Evolutionary conservation across 2,329 filamentous ascomycete genomes (phyloP), one percentile per base, ranked within the genome.

Genomic region (Colletotrichum tanaceti): DNA sequence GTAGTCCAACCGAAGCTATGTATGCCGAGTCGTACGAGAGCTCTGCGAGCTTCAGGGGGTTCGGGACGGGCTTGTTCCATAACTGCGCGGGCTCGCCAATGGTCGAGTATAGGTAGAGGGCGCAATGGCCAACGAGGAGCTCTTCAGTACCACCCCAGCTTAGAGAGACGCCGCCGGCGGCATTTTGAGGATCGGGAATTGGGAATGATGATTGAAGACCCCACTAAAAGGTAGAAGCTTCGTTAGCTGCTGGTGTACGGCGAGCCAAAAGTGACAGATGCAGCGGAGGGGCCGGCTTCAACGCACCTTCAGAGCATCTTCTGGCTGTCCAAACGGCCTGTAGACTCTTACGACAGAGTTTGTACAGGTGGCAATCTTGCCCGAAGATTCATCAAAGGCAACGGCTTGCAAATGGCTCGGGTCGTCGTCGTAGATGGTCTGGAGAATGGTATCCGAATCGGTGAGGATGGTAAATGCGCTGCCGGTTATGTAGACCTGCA

Each of bases 141-240:
- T 99, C 97, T 70, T 95, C 91, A 38, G 90, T 86, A 72, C 89
- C 87, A 44, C 95, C 95, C 96, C 96, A 99, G 16, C 94, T 98
- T 58, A 99, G 81, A 10, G 52, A 47, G 74, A 77, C 76, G 49
- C 77, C 72, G 16, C 73, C 74, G 58, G 85, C 89, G 67, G 81
- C 43, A 65, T 52, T 11, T 72, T 71, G 55, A 63, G 28, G 44
- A 60, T 72, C 53, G 72, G 74, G 65, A 50, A 85, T 77, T 72
- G 84, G 79, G 64, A 93, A 87, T 71, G 83, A 85, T 62, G 87
- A 85, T 80, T 93, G 89, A 64, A 90, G 81, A 41, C 85, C 85
- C 86, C 89, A 91, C 87, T 90, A 75, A 14, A 44, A 50, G 5
- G n/a, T 14, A 57, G 20, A 32, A 9, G 22, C n/a, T 5, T 39